Base-by-base conservation (phyloP, 2,329 filamentous ascomycete species). In the Dendrostoma leiphaemia region DNA sequence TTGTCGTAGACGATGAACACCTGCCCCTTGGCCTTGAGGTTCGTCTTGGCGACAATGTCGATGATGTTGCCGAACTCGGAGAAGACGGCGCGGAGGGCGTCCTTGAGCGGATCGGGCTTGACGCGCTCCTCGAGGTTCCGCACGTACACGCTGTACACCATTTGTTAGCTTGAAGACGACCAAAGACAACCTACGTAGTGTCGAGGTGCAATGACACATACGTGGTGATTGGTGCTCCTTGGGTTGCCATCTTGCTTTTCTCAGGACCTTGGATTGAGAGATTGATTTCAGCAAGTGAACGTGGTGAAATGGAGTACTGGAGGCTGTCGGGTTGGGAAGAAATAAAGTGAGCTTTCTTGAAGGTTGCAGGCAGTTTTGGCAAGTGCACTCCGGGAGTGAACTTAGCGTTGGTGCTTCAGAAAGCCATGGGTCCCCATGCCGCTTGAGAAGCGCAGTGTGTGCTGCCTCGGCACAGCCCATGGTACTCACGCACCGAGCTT, bases 81-180 rank as follows among this genome's bases (percentile, higher is more conserved):
- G 74, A 97, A 97, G 65, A 97, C 80, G 59, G 86, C 84, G 21
- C 74, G 75, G 15, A 99, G 80, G 0, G 89, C 82, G 61, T 88
- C 82, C 61, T 86, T 89, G 51, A 97, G 79, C 9, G 83, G 74
- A 31, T 91, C 87, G 54, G 90, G 79, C 70, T 96, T 96, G 71
- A 96, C 86, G 67, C 89, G 85, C 78, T 97, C 94, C 73, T 97
- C 90, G 56, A 99, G 85, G 69, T 97, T 97, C 65, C 88, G 89
- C 53, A 85, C 81, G 64, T 87, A 87, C 50, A 87, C 82, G 58
- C 84, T 87, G 68, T 56, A 46, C n/a, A n/a, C n/a, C n/a, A n/a
- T n/a, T n/a, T n/a, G n/a, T n/a, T n/a, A n/a, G n/a, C n/a, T n/a
- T n/a, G n/a, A n/a, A n/a, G n/a, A n/a, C n/a, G n/a, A n/a, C n/a